phyloP scores from a whole-genome alignment of 768 basidiomycete species.

The Lactarius indigo region DNA sequence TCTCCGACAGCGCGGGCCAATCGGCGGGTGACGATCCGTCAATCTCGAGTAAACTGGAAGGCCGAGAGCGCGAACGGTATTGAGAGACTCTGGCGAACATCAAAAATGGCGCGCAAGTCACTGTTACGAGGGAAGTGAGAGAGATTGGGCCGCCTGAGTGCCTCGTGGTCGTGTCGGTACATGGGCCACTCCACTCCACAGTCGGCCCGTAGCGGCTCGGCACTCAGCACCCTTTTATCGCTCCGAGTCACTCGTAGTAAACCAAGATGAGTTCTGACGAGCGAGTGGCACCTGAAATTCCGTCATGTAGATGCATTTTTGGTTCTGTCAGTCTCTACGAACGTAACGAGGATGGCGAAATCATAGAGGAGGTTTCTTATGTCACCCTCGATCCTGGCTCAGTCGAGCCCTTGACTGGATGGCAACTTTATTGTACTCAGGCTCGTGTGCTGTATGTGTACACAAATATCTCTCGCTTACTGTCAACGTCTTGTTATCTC shows the following conservation, averaged over 20 bases:
- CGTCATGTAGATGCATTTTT: slow-evolving; percentile 67
- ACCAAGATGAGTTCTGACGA: slow-evolving; percentile 6
- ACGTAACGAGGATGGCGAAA: slow-evolving; percentile 34
- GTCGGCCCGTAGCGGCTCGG: background rate
- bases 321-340: slow-evolving; percentile 68
- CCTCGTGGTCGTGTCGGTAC: slow-evolving; percentile 7
- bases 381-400: slow-evolving; percentile 71
- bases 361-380: slow-evolving; percentile 57
- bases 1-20: slow-evolving; percentile 70
- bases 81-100: slow-evolving; percentile 54
- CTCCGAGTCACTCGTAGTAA: too few relatives aligned
- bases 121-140: slow-evolving; percentile 40
- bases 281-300: slow-evolving; percentile 55
- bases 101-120: slow-evolving; percentile 75
- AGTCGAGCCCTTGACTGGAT: too few relatives aligned
- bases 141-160: slow-evolving; percentile 11
- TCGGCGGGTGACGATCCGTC: slow-evolving; percentile 51
- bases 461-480: too few relatives aligned
- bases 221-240: background rate
- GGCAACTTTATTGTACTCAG: too few relatives aligned
- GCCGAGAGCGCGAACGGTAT: slow-evolving; percentile 86
- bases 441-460: too few relatives aligned
- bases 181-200: background rate
- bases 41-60: slow-evolving; percentile 87
- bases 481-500: too few relatives aligned